Evolutionary conservation across 2,329 filamentous ascomycete species (phyloP).

Genomic region (Calonectria pseudoreteaudii): DNA sequence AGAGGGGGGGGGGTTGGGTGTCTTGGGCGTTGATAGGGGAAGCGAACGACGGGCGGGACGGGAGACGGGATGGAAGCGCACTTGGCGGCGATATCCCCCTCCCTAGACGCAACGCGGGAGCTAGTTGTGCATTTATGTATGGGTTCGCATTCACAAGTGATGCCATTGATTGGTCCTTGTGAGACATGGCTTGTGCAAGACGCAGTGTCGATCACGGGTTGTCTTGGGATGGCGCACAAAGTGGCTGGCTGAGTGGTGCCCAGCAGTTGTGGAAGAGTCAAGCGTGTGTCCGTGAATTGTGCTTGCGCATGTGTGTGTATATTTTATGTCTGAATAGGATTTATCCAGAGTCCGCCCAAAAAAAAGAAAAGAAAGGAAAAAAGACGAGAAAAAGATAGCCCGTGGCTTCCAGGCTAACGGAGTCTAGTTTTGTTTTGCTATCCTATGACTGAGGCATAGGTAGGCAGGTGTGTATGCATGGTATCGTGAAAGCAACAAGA

Average conservation of each 20-base stretch:
- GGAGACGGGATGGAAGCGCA: slow-evolving; percentile 14
- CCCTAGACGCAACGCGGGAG: neutral
- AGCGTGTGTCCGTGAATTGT: neutral
- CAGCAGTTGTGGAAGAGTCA: neutral
- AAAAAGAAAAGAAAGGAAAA: too few relatives aligned
- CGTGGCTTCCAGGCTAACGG: neutral
- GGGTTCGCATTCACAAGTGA: neutral
- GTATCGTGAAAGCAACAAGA: slow-evolving; percentile 1
- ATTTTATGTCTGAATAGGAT: neutral
- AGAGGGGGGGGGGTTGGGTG: neutral
- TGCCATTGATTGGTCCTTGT: neutral
- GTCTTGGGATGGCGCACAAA: neutral
- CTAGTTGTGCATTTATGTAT: neutral
- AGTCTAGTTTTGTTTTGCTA: neutral
- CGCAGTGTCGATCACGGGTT: neutral
- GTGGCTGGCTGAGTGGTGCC: neutral
- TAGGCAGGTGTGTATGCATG: neutral
- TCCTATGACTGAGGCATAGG: neutral
- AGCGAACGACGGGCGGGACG: neutral
- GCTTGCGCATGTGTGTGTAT: neutral
- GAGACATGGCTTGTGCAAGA: neutral
- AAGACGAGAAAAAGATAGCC: neutral
- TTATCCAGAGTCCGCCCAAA: neutral
- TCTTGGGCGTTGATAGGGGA: neutral
- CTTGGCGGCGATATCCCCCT: neutral